Base-by-base conservation (phyloP, 371 early-diverging fungal genomes). In the Haplosporangium sp. region DNA sequence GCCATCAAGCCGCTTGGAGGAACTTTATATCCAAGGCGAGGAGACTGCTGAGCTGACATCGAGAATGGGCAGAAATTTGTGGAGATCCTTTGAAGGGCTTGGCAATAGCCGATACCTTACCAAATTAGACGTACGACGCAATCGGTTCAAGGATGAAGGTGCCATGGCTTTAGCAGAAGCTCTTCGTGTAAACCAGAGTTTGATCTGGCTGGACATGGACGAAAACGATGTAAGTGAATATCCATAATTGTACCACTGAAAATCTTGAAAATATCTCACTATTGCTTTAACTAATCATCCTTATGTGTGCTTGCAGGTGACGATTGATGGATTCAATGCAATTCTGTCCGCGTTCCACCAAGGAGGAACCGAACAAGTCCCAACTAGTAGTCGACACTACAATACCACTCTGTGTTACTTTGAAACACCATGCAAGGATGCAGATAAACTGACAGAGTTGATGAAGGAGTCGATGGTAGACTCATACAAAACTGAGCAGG, bases 361-460 rank as follows among this genome's bases (percentile, higher is more conserved):
- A 40, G 81, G 81, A 4, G 81, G 81, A n/a, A 79, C 81, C 1
- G 81, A 79, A 45, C 81, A 79, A 8, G 81, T 79, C 2, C 81
- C 81, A 9, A 71, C 81, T 1, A 74, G 74, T 52, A 79, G 81
- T 15, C 67, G 71, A 6, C 44, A 61, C 65, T 79, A 74, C 66
- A 79, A 79, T 58, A 79, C 66, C 48, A 79, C 81, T 1, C 59
- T 79, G 2, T 11, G 69, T 1, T 65, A 71, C 48, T 79, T 79
- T 68, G 81, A 44, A 42, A 57, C 71, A 9, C 75, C 81, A 0
- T 61, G 74, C 38, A 67, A 61, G 19, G 81, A 79, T 53, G 68
- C 45, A 11, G 55, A 68, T 2, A 70, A 63, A 19, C 81, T 61
- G 45, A 71, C 65, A 2, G 1, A 17, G 0, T 15, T 42, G 17